Base-by-base conservation (phyloP, 1,284 basidiomycete genomes). In the Papiliotrema laurentii region DNA sequence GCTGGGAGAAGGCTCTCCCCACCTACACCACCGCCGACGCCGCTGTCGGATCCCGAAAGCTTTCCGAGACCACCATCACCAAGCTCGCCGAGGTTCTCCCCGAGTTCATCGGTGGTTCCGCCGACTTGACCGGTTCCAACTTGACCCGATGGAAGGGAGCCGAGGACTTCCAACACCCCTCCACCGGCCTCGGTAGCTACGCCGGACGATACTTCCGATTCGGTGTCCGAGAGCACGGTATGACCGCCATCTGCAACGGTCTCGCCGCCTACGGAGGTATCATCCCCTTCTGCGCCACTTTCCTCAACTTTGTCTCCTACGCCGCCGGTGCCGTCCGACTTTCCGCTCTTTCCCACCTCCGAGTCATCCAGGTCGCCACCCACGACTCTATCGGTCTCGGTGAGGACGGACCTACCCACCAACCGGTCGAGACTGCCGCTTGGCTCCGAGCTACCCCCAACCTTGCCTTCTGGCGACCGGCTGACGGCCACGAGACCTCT, bases 201-300 rank as follows among this genome's bases (percentile, higher is more conserved):
- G 76, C 82, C 53, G 92, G 92, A 53, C 87, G 85, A 47, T 96
- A 97, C 75, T 83, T 97, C 72, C 87, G 90, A 50, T 97, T 88
- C 77, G 92, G 92, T 83, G 91, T 97, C 52, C 89, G 92, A 76
- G 92, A 97, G 76, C 92, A 97, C 75, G 92, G 80, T 64, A 97
- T 97, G 92, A 89, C 86, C 66, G 92, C 92, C 55, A 90, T 96
- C 69, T 89, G 86, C 66, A 94, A 94, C 74, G 90, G 90, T 74
- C 73, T 94, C 55, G 75, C 79, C 59, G 90, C 89, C 16, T 94
- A 92, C 74, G 88, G 88, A 50, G 72, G 71, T 69, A 83, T 90
- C 62, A 80, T 90, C 58, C 89, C 88, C 43, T 90, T 87, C 76
- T 82, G 85, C 58, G 89, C 84, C 56, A 93, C 90, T 47, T 94